Conservation (phyloP, 2,329 filamentous ascomycete species). For the Didymella keratinophila region DNA sequence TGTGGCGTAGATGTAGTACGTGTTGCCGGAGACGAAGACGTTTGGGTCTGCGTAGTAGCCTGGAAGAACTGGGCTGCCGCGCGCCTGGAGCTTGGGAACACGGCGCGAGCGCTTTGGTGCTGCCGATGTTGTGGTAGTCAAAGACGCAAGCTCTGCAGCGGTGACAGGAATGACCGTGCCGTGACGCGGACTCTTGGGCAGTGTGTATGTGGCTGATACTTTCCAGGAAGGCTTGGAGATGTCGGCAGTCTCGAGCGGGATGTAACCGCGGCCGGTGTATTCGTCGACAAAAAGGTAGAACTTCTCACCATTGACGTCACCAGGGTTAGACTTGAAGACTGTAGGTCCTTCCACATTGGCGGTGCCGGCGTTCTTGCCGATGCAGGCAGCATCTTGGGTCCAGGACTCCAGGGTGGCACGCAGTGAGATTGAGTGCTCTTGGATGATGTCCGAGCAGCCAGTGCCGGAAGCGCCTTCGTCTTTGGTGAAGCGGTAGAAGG, state of each 20-base stretch:
- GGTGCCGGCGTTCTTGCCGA: conserved; percentile 60
- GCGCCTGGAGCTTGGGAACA: not conserved
- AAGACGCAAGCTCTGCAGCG: conserved; percentile 52
- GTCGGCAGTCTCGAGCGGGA: conserved; percentile 61
- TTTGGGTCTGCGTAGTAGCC: conserved; percentile 42
- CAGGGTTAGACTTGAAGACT: conserved; percentile 60
- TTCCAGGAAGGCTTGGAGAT: conserved; percentile 60
- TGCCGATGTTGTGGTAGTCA: conserved; percentile 32
- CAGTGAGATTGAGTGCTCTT: conserved; percentile 58
- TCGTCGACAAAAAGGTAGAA: conserved; percentile 66
- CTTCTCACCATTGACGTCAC: conserved; percentile 61
- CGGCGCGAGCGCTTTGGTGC: not conserved
- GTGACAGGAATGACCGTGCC: conserved; percentile 64
- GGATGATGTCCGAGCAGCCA: conserved; percentile 63
- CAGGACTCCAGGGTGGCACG: conserved; percentile 55
- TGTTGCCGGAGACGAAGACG: conserved; percentile 35
- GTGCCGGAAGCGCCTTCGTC: conserved; percentile 60
- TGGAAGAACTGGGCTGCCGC: conserved; percentile 34
- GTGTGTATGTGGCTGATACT: conserved; percentile 55
- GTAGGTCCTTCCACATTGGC: conserved; percentile 62
- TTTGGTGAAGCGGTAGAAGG: conserved; percentile 64
- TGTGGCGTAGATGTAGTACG: conserved; percentile 41
- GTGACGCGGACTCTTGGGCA: conserved; percentile 61
- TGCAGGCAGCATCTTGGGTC: conserved; percentile 58
- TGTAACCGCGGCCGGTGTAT: conserved; percentile 60